Evolutionary conservation across 371 early-diverging fungal genomes (phyloP).

Genomic region (Mortierella sp.): DNA sequence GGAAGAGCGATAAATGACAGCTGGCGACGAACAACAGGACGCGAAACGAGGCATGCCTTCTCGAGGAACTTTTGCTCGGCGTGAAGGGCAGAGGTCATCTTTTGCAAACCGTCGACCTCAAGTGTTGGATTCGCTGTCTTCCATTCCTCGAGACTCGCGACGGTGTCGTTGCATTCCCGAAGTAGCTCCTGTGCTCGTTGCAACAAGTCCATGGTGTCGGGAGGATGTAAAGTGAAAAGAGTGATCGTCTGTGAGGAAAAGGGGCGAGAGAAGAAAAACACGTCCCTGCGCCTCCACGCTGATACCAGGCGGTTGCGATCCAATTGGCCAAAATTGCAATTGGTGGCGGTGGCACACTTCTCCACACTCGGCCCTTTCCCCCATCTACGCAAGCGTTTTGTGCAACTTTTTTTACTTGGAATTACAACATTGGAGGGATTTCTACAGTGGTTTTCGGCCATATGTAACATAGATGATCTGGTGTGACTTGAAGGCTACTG

Average conservation of each 20-base stretch:
- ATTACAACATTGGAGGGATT: too few species aligned
- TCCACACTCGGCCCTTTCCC: too few species aligned
- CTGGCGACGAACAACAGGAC: too few species aligned
- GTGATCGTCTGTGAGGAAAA: too few species aligned
- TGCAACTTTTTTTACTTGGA: too few species aligned
- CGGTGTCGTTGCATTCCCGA: conserved; percentile 40
- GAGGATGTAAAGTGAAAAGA: not conserved
- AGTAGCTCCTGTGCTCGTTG: conserved; percentile 33
- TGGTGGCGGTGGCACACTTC: too few species aligned
- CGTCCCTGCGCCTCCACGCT: too few species aligned
- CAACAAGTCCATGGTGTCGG: conserved; percentile 18
- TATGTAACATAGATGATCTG: conserved; percentile 30
- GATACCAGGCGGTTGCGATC: too few species aligned
- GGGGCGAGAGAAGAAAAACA: too few species aligned
- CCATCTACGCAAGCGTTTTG: too few species aligned
- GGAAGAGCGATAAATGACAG: not conserved
- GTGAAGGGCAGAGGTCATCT: conserved; percentile 32
- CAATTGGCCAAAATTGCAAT: too few species aligned
- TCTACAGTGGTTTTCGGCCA: conserved; percentile 27
- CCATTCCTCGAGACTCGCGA: conserved; percentile 33
- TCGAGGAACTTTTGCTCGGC: conserved; percentile 41
- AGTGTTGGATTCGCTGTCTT: conserved; percentile 17
- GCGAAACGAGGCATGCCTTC: conserved; percentile 16
- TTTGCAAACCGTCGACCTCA: conserved; percentile 38
- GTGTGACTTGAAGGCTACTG: conserved; percentile 5